phyloP scores from a whole-genome alignment of 2,329 filamentous ascomycete species.

The Cryphonectria nitschkei region DNA sequence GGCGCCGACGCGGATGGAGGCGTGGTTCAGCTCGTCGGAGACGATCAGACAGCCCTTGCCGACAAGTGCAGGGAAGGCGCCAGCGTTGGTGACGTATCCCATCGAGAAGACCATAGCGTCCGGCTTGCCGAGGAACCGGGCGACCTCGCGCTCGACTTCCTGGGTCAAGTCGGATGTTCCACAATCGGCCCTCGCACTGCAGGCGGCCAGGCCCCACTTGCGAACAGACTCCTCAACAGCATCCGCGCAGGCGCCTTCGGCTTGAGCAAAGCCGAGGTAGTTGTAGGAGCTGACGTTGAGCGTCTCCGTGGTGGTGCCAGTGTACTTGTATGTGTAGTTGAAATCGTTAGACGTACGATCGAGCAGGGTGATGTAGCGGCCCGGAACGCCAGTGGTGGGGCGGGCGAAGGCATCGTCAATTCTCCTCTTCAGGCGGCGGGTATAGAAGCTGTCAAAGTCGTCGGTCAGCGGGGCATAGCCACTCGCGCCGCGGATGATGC shows the following conservation, averaged over 20 bases:
- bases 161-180: constrained; percentile 86
- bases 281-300: constrained; percentile 99
- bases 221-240: constrained; percentile 83
- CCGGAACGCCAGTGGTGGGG: constrained; percentile 89
- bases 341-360: constrained; percentile 90
- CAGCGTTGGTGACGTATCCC: constrained; percentile 96
- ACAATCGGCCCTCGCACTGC: constrained; percentile 79
- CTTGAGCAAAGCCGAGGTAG: constrained; percentile 97
- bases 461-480: constrained; percentile 96
- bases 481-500: constrained; percentile 78
- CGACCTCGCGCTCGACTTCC: constrained; percentile 89
- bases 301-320: constrained; percentile 89
- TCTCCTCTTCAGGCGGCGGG: constrained; percentile 85
- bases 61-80: constrained; percentile 88
- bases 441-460: constrained; percentile 99
- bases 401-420: constrained; percentile 97
- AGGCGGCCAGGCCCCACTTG: constrained; percentile 82
- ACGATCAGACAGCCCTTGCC: constrained; percentile 93
- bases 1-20: constrained; percentile 93
- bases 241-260: constrained; percentile 94
- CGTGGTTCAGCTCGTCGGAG: constrained; percentile 96
- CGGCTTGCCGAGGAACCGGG: constrained; percentile 91
- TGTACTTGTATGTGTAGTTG: constrained; percentile 87
- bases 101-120: constrained; percentile 97
- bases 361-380: constrained; percentile 88